Base-by-base conservation (phyloP, 768 basidiomycete species). In the Lactarius evosmus region DNA sequence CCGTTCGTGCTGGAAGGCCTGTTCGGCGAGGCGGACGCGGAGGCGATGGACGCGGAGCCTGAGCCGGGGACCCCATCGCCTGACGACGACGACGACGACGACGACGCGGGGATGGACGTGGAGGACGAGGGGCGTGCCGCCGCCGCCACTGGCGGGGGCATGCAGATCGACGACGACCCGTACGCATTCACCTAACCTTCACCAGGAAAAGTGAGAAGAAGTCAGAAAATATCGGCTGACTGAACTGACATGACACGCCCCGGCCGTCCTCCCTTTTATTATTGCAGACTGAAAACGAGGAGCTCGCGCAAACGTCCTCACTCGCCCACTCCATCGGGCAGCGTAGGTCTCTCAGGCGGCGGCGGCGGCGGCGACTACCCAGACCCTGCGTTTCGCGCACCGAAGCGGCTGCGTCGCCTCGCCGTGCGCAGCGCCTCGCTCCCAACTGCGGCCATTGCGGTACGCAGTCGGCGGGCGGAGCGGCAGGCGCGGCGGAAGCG, bases 1-100 rank as follows among this genome's bases (percentile, higher is more conserved):
- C 89, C 93, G 2, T 97, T 98, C 70, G 84, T 88, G 65, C 74
- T 89, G 3, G 91, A 84, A 12, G 95, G 88, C 0, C 75, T 98
- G 5, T 95, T 96, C 67, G 86, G 87, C 6, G 83, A 81, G 44
- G 87, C 90, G 0, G 94, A 94, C 71, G 85, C 85, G 2, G 63
- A 49, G 12, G 89, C 87, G n/a, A 92, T 91, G 9, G 76, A 76
- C 2, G 71, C 72, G 4, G 74, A 73, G 12, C 64, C 61, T 19
- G 71, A 72, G 19, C 74, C 70, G 25, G 67, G 66, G 54, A 66
- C 40, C n/a, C 77, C 79, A 40, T 34, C 11, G 4, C 7, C 44
- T 0, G 44, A 25, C 0, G 79, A 82, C 30, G 74, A n/a, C n/a
- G n/a, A n/a, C n/a, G n/a, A n/a, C n/a, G n/a, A n/a, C 77, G 0